Conservation (phyloP, 352 stramenopile genomes). For the Pythium grandisporangium region DNA sequence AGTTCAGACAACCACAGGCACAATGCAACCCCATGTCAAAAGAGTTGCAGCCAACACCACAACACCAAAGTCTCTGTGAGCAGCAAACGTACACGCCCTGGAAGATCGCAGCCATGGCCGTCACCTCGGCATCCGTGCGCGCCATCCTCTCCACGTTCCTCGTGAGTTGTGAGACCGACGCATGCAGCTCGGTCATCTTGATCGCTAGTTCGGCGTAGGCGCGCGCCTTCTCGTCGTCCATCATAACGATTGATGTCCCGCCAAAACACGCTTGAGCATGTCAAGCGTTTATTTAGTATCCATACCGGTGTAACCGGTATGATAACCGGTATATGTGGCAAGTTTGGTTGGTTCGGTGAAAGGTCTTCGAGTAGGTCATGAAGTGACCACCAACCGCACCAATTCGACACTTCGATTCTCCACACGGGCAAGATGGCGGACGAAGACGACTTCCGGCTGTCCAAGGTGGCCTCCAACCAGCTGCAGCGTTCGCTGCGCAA, state of each 20-base stretch:
- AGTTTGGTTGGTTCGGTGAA: constrained; percentile 18
- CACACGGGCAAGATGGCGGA: constrained; percentile 25
- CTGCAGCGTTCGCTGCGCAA: constrained; percentile 63
- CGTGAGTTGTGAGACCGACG: constrained; percentile 51
- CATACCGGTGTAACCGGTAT: not conserved
- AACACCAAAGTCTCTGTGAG: no score
- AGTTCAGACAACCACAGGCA: no score
- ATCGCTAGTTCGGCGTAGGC: constrained; percentile 57
- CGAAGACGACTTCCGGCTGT: constrained; percentile 61
- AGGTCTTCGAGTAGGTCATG: no score
- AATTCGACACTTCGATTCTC: no score
- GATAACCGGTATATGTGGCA: constrained; percentile 1
- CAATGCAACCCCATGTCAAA: no score
- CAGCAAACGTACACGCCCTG: constrained; percentile 48
- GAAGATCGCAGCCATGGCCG: constrained; percentile 68
- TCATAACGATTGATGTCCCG: no score
- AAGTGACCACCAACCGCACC: no score
- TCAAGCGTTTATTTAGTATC: no score
- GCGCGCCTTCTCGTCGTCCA: constrained; percentile 65
- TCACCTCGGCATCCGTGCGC: constrained; percentile 52
- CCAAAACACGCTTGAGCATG: no score
- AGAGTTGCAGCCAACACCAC: no score
- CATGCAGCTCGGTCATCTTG: constrained; percentile 72
- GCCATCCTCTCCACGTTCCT: constrained; percentile 75
- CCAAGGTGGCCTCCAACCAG: constrained; percentile 76